Conservation (phyloP, 495 filamentous ascomycete species). For the Zalerion maritima region DNA sequence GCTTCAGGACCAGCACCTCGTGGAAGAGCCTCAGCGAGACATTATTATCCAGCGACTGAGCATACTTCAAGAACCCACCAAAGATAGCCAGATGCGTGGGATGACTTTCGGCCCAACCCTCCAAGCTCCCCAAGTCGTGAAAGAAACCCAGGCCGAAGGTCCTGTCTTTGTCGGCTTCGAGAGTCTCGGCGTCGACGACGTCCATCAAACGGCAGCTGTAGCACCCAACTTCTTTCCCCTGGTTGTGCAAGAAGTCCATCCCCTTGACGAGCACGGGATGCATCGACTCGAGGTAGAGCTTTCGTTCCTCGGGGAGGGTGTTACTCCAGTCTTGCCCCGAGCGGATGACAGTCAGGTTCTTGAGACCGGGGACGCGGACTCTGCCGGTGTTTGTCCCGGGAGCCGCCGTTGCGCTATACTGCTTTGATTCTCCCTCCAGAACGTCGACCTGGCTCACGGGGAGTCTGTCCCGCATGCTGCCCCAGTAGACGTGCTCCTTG, state of each 20-base stretch:
- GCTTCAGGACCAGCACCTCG: slow-evolving; percentile 20
- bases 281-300: slow-evolving; percentile 17
- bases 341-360: slow-evolving; percentile 17
- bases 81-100: slow-evolving; percentile 19
- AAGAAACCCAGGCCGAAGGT: slow-evolving; percentile 22
- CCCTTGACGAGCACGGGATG: slow-evolving; percentile 15
- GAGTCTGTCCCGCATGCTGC: slow-evolving; percentile 19
- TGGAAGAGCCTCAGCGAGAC: slow-evolving; percentile 19
- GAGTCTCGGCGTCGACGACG: slow-evolving; percentile 9
- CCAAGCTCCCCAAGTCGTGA: slow-evolving; percentile 17
- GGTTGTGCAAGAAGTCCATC: slow-evolving; percentile 18
- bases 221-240: slow-evolving; percentile 16
- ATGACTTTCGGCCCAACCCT: slow-evolving; percentile 20
- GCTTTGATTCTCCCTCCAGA: slow-evolving; percentile 9
- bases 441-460: slow-evolving; percentile 14
- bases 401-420: background rate
- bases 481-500: slow-evolving; percentile 19
- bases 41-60: slow-evolving; percentile 12
- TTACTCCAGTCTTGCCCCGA: slow-evolving; percentile 19
- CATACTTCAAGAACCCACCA: slow-evolving; percentile 18
- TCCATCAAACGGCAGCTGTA: slow-evolving; percentile 17
- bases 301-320: slow-evolving; percentile 14
- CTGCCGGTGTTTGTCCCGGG: background rate
- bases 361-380: slow-evolving; percentile 10
- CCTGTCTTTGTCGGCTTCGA: slow-evolving; percentile 10